Conservation (phyloP, 441 rosid genomes). For the Erodium moschatum region DNA sequence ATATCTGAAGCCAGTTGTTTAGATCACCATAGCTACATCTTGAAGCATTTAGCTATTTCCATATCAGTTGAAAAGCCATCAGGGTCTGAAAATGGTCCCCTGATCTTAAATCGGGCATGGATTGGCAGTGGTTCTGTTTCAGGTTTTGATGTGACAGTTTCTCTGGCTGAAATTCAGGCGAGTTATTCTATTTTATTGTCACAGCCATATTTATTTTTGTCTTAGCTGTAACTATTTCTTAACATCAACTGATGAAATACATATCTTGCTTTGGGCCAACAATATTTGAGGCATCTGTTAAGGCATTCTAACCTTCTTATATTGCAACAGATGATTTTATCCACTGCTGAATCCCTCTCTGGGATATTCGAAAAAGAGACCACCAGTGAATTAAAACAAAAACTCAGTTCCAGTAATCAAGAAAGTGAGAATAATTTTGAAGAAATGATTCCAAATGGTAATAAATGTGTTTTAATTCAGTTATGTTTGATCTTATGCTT, state of each 20-base stretch:
- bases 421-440: conserved; percentile 39
- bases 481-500: conserved; percentile 18
- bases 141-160: conserved; percentile 59
- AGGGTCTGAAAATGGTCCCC: conserved; percentile 27
- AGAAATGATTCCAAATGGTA: conserved; percentile 72
- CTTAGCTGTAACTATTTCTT: background rate
- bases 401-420: conserved; percentile 31
- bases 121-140: conserved; percentile 60
- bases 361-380: conserved; percentile 33
- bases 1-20: conserved; percentile 26
- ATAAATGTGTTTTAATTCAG: conserved; percentile 12
- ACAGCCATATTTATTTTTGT: conserved; percentile 3
- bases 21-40: conserved; percentile 44
- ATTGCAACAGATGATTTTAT: conserved; percentile 56
- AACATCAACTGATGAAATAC: conserved; percentile 11
- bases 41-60: conserved; percentile 48
- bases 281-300: conserved; percentile 10
- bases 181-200: conserved; percentile 21
- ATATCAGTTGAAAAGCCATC: conserved; percentile 43
- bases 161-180: conserved; percentile 73
- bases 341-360: conserved; percentile 50
- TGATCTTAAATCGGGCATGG: conserved; percentile 43
- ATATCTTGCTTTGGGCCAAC: conserved; percentile 15
- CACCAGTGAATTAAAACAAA: conserved; percentile 26
- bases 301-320: too few species aligned